Evolutionary conservation across 2,329 filamentous ascomycete genomes (phyloP).

Genomic region (Sordariomycetes sp.): DNA sequence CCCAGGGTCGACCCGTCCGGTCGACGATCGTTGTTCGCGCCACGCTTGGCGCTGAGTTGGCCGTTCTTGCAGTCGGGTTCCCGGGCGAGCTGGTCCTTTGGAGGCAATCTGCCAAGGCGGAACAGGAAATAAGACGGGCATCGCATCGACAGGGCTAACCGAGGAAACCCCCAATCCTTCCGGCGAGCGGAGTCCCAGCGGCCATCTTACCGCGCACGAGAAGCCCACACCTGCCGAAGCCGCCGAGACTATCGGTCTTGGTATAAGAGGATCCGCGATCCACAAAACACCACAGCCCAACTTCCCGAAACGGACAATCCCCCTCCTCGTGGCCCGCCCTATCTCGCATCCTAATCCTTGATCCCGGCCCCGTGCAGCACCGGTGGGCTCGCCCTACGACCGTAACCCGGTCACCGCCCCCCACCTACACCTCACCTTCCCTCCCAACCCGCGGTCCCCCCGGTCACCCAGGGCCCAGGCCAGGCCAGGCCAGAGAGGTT

Average conservation of each 20-base stretch:
- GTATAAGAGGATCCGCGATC: background rate
- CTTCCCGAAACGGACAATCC: slow-evolving; percentile 1
- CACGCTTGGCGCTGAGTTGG: background rate
- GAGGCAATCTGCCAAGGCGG: background rate
- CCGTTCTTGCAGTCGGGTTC: background rate
- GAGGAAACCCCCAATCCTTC: background rate
- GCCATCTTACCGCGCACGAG: background rate
- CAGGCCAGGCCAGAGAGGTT: background rate
- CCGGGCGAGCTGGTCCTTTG: background rate
- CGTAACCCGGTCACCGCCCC: background rate
- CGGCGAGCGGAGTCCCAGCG: background rate
- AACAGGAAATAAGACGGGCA: background rate
- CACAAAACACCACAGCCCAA: background rate
- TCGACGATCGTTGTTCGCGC: background rate
- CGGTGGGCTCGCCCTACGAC: slow-evolving; percentile 1
- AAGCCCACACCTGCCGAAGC: background rate
- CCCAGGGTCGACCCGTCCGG: background rate
- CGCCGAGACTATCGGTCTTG: background rate
- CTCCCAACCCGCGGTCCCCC: background rate
- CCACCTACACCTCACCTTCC: background rate
- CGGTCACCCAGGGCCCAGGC: background rate
- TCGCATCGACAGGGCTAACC: background rate
- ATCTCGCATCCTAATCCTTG: background rate
- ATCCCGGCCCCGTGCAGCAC: background rate
- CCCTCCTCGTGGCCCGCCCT: background rate